Evolutionary conservation across 2,329 filamentous ascomycete genomes (phyloP), one percentile per base, ranked within the genome.

Genomic region (Fusarium sp.): DNA sequence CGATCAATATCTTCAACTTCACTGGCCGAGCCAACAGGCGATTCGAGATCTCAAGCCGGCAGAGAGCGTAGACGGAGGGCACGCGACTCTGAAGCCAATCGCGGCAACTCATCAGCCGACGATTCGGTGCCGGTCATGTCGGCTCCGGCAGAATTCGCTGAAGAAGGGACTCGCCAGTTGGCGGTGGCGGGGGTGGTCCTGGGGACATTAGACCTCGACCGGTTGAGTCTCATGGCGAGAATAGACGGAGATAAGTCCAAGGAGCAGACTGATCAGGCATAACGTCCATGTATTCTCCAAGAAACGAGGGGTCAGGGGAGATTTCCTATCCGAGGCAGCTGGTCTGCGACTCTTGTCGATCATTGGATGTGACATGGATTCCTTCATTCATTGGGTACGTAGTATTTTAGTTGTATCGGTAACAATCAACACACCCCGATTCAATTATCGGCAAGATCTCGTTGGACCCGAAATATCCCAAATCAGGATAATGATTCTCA

Each of bases 151-250:
- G 48, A 15, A 16, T 26, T 38, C 20, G 67, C 48, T 8, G 68
- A 64, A 15, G 64, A 74, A 35, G 69, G 70, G 28, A 69, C 73
- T 26, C 68, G 66, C 29, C 73, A 74, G 10, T 58, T 77, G 44
- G 76, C 64, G 29, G 61, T 74, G 57, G 77, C 75, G 9, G 74
- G 74, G 21, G 58, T 77, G 43, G 58, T 73, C 20, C 42, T 79
- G 65, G 78, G 76, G 31, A 72, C 73, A 31, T 66, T 68, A 24
- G 73, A 79, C n/a, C 63, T 80, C 33, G 78, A 80, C 33, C 73
- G 76, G n/a, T 57, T 79, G 52, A 78, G 75, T 49, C 39, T 56
- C 44, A 72, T 70, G 66, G 75, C 77, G 21, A 72, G 73, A 50
- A 29, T 58, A 26, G 47, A 49, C 33, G 58, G 65, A 43, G 60